Percentiles rank a stretch among this genome's conserved stretches.
phyloP scores from a whole-genome alignment of 768 basidiomycete genomes.

The Hygrocybe coccinea region DNA sequence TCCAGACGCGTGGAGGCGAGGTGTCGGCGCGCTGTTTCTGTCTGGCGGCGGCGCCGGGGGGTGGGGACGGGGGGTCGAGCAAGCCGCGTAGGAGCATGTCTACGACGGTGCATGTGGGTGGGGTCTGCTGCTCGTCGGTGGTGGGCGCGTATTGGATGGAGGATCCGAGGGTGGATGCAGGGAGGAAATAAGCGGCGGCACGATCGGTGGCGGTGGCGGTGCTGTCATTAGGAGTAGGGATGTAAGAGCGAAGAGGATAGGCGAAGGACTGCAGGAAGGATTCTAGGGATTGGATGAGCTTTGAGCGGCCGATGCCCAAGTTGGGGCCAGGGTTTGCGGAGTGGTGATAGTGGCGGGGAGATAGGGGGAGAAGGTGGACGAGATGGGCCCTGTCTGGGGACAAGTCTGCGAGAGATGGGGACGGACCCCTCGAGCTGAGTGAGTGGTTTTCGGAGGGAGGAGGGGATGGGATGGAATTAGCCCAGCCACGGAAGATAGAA shows the following conservation, averaged over 20 bases:
- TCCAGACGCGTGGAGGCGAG: neutral
- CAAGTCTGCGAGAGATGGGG: conserved; percentile 5
- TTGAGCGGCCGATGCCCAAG: neutral
- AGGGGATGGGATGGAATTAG: conserved; percentile 3
- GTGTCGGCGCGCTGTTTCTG: neutral
- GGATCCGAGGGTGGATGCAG: conserved; percentile 2
- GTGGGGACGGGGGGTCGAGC: neutral
- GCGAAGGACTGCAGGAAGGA: neutral
- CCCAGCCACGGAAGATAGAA: neutral
- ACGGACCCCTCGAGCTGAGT: neutral
- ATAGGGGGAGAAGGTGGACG: conserved; percentile 8
- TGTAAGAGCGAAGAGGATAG: neutral
- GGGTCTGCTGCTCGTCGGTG: neutral
- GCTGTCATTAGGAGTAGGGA: neutral
- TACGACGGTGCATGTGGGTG: neutral
- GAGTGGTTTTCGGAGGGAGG: conserved; percentile 1
- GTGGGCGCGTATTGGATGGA: neutral
- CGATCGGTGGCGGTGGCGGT: neutral
- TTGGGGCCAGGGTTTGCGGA: neutral
- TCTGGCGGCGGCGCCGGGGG: neutral
- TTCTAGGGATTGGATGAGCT: neutral
- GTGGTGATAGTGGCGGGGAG: neutral
- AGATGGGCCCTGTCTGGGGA: conserved; percentile 4
- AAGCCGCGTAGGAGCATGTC: neutral
- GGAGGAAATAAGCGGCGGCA: conserved; percentile 5